Percentiles rank a stretch among this genome's conserved stretches.
These are phyloP conservation scores for Cercophora samala DNA, from an alignment of 495 filamentous ascomycete genomes.

Conservation along the genomic window DNA sequence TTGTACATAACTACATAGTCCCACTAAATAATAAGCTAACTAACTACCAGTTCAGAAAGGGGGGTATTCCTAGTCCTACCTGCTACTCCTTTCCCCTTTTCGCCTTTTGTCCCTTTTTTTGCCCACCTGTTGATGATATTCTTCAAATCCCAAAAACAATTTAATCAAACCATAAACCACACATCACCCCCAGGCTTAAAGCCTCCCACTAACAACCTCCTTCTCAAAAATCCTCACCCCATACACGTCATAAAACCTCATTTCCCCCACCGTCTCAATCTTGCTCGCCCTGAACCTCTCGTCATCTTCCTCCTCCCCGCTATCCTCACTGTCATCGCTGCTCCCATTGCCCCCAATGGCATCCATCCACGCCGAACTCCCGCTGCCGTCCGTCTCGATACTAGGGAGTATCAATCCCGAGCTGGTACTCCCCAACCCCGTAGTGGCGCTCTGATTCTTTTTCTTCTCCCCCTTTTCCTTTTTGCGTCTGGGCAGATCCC, in stretches of 20 bases:
- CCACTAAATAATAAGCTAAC: background rate
- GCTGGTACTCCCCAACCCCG: background rate
- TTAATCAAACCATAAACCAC: background rate
- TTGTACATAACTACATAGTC: no score
- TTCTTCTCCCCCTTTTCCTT: conserved; percentile 19
- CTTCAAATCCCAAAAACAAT: background rate
- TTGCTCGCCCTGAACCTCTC: conserved; percentile 20
- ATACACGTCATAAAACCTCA: conserved; percentile 46
- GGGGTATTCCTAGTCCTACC: background rate
- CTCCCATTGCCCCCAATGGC: conserved; percentile 15
- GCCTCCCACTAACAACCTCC: conserved; percentile 41
- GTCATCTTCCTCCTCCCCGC: conserved; percentile 26
- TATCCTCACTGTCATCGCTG: conserved; percentile 33
- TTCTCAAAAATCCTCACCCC: conserved; percentile 51
- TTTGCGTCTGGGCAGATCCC: conserved; percentile 15
- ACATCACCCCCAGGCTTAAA: conserved; percentile 23
- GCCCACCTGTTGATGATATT: background rate
- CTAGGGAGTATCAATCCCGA: background rate
- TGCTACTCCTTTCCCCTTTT: no score
- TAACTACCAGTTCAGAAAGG: background rate
- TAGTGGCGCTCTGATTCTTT: background rate
- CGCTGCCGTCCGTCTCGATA: background rate
- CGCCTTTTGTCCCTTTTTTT: background rate
- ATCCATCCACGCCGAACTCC: background rate
- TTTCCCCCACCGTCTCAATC: conserved; percentile 38